Percentiles rank a stretch among this genome's conserved stretches.
These are phyloP conservation scores for Acidomyces sp. DNA, from an alignment of 495 filamentous ascomycete species.

Conservation along the genomic window DNA sequence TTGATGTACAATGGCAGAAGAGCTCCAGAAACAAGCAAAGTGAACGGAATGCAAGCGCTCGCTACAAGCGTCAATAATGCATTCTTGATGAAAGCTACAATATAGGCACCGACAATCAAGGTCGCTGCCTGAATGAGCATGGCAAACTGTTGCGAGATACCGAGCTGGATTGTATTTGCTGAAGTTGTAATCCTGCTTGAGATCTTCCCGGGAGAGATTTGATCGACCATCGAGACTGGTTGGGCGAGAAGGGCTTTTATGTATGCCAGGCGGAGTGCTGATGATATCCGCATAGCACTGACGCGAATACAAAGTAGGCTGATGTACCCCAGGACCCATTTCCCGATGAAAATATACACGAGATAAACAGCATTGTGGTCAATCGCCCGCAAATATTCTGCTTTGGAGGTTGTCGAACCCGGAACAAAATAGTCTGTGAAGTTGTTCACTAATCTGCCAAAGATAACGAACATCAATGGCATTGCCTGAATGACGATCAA, in stretches of 20 bases:
- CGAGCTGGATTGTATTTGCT: neutral
- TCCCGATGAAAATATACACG: constrained; percentile 21
- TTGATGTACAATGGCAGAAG: neutral
- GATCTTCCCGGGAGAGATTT: constrained; percentile 14
- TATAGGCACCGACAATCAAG: no score
- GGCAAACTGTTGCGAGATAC: neutral
- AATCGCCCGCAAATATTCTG: no score
- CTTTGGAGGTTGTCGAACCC: no score
- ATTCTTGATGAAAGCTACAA: no score
- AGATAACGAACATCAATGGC: no score
- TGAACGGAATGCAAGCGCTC: no score
- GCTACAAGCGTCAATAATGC: no score
- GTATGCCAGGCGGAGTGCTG: constrained; percentile 8
- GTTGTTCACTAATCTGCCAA: no score
- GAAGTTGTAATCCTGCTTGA: constrained; percentile 9
- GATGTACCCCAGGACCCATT: constrained; percentile 18
- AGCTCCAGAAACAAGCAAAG: neutral
- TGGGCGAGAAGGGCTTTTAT: constrained; percentile 10
- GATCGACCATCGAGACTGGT: constrained; percentile 14
- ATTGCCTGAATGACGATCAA: no score
- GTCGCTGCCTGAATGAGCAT: neutral
- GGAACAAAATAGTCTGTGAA: no score
- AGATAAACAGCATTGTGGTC: constrained; percentile 18
- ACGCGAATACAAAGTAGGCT: constrained; percentile 12
- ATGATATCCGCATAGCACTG: constrained; percentile 11